Percentiles rank a stretch among this genome's conserved stretches.
Evolutionary conservation across 164 flowering plant species (phyloP).

Genomic region (Cinnamomum micranthum): DNA sequence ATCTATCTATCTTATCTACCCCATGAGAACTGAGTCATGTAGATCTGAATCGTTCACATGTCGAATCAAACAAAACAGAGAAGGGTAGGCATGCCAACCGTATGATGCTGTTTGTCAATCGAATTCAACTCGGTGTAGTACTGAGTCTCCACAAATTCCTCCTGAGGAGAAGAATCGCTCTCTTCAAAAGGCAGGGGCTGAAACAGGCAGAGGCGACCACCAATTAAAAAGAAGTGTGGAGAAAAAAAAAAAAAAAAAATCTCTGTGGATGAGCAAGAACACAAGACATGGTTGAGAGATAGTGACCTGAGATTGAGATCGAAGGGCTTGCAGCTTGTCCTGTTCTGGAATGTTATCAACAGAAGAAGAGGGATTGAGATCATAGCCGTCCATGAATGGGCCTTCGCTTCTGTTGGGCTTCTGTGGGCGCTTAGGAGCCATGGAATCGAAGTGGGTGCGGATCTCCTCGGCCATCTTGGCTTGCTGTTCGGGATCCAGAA

Average conservation of each 20-base stretch:
- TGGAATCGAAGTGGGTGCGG: conserved; percentile 50
- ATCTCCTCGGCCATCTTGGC: conserved; percentile 36
- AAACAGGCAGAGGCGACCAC: neutral
- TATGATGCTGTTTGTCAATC: conserved; percentile 64
- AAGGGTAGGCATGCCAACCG: conserved; percentile 23
- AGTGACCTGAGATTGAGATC: conserved; percentile 35
- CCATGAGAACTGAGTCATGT: no score
- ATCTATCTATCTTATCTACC: no score
- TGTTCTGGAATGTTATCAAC: conserved; percentile 41
- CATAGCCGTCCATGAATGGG: conserved; percentile 14
- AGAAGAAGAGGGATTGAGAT: neutral
- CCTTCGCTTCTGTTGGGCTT: conserved; percentile 72
- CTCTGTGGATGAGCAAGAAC: no score
- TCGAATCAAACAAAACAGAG: neutral
- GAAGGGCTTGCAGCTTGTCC: conserved; percentile 39
- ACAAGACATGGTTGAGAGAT: neutral
- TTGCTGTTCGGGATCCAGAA: conserved; percentile 44
- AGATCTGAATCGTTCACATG: no score
- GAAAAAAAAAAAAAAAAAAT: no score
- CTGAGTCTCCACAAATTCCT: conserved; percentile 74
- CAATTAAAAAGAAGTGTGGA: neutral
- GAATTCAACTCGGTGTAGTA: conserved; percentile 53
- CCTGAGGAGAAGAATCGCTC: conserved; percentile 17
- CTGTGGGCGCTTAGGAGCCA: conserved; percentile 56
- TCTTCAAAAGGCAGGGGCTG: conserved; percentile 14